These are phyloP conservation scores for Glutinoglossum americanum DNA, from an alignment of 495 filamentous ascomycete genomes.

Conservation along the genomic window DNA sequence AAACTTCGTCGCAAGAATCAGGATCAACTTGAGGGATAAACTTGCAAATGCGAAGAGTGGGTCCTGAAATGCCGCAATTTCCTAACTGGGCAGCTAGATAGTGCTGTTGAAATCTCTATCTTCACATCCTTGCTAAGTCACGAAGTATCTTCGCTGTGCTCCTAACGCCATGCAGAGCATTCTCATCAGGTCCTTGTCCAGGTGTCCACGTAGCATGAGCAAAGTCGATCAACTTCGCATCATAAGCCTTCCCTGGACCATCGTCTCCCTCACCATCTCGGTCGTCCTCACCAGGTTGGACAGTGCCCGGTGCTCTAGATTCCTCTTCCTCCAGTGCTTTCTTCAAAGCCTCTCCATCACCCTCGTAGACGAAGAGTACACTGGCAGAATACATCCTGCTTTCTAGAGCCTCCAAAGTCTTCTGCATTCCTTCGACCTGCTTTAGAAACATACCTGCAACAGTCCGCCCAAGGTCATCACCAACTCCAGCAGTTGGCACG, in stretches of 20 bases:
- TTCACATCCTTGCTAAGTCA: neutral
- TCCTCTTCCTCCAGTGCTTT: conserved; percentile 41
- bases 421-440: conserved; percentile 42
- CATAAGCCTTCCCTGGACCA: conserved; percentile 48
- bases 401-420: conserved; percentile 50
- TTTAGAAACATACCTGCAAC: conserved; percentile 40
- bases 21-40: neutral
- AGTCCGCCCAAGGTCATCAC: conserved; percentile 22
- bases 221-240: conserved; percentile 86
- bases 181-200: conserved; percentile 74
- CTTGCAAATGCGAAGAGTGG: neutral
- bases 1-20: too few relatives aligned
- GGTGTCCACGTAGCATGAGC: conserved; percentile 80
- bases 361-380: conserved; percentile 81
- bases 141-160: conserved; percentile 47
- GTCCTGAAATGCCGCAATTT: neutral
- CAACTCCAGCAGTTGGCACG: conserved; percentile 35
- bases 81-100: neutral
- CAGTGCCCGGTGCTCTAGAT: conserved; percentile 11
- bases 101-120: neutral
- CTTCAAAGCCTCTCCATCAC: conserved; percentile 48
- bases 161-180: conserved; percentile 52
- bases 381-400: conserved; percentile 88
- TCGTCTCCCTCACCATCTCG: conserved; percentile 34
- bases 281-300: conserved; percentile 14